A percentile compares a stretch with the other conserved stretches of the same genome.
phyloP scores from a whole-genome alignment of 2,329 filamentous ascomycete species.

The Alternaria gaisen region DNA sequence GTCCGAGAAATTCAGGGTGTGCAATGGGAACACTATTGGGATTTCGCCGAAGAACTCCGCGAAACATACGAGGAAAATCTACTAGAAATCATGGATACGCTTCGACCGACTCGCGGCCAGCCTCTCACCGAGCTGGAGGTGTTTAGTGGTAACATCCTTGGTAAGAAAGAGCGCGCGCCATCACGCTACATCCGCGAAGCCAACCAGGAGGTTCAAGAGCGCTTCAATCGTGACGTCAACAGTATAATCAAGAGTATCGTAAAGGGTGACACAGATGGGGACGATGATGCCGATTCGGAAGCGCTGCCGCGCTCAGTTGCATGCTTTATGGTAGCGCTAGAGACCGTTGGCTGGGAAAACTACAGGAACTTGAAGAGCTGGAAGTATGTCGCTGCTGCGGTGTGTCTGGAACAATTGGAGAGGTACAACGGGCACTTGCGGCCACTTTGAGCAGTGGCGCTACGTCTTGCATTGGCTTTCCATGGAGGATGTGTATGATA shows the following conservation, averaged over 20 bases:
- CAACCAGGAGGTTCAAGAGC: conserved; percentile 49
- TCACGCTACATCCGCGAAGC: conserved; percentile 42
- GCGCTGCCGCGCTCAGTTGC: conserved; percentile 61
- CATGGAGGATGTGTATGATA: neutral
- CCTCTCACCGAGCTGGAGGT: conserved; percentile 53
- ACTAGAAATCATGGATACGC: conserved; percentile 56
- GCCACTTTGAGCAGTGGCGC: conserved; percentile 20
- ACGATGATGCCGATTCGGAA: conserved; percentile 44
- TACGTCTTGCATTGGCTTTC: neutral
- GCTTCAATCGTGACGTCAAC: conserved; percentile 55
- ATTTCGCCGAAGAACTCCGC: conserved; percentile 55
- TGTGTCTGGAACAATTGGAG: conserved; percentile 61
- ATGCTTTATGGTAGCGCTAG: conserved; percentile 56
- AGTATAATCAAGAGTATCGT: conserved; percentile 57
- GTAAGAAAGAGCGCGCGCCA: conserved; percentile 55
- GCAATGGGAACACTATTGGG: conserved; percentile 52
- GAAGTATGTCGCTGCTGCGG: conserved; percentile 61
- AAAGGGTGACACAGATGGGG: conserved; percentile 46
- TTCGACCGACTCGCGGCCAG: conserved; percentile 37
- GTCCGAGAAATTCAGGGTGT: conserved; percentile 50
- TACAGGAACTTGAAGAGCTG: conserved; percentile 57
- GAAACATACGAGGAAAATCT: conserved; percentile 63
- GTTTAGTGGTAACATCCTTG: conserved; percentile 66
- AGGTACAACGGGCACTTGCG: conserved; percentile 26
- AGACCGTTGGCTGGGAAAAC: conserved; percentile 43